A percentile compares a stretch with the other conserved stretches of the same genome.
Evolutionary conservation across 441 rosid genomes (phyloP).

Genomic region (Kokia cookei): DNA sequence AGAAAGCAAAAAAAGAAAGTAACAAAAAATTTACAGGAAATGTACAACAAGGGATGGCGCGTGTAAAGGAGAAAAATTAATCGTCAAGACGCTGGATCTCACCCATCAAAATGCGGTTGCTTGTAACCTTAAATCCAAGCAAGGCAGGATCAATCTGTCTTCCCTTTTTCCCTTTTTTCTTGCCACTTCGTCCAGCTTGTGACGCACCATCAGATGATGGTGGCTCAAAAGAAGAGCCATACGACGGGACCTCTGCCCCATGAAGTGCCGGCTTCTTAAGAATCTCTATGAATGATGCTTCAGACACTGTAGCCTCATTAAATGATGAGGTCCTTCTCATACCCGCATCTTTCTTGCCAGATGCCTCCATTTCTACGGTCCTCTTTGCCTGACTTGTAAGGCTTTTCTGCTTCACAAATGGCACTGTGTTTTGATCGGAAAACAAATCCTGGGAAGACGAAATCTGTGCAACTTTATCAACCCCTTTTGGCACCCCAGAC

Average conservation of each 20-base stretch:
- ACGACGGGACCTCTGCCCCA: conserved; percentile 14
- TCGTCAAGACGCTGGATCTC: conserved; percentile 75
- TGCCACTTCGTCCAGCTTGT: conserved; percentile 44
- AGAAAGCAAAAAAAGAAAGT: not conserved
- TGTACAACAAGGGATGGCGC: conserved; percentile 4
- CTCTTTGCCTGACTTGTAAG: conserved; percentile 4
- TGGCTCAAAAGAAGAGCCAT: conserved; percentile 19
- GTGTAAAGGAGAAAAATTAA: conserved; percentile 4
- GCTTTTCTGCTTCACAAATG: conserved; percentile 19
- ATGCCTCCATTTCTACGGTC: conserved; percentile 6
- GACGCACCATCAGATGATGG: conserved; percentile 21
- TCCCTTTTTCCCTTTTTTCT: conserved; percentile 84
- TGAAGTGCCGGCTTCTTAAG: conserved; percentile 36
- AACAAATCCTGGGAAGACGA: conserved; percentile 29
- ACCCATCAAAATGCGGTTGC: conserved; percentile 86
- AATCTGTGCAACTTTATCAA: conserved; percentile 22
- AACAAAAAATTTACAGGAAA: conserved; percentile 5
- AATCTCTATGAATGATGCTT: conserved; percentile 47
- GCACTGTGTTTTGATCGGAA: conserved; percentile 16
- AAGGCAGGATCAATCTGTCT: conserved; percentile 79
- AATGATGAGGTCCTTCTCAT: conserved; percentile 34
- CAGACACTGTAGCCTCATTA: conserved; percentile 34
- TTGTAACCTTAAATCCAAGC: conserved; percentile 79
- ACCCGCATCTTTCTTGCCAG: conserved; percentile 26
- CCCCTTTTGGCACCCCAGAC: conserved; percentile 11